phyloP scores from a whole-genome alignment of 768 basidiomycete genomes.

The Hypsizygus marmoreus region DNA sequence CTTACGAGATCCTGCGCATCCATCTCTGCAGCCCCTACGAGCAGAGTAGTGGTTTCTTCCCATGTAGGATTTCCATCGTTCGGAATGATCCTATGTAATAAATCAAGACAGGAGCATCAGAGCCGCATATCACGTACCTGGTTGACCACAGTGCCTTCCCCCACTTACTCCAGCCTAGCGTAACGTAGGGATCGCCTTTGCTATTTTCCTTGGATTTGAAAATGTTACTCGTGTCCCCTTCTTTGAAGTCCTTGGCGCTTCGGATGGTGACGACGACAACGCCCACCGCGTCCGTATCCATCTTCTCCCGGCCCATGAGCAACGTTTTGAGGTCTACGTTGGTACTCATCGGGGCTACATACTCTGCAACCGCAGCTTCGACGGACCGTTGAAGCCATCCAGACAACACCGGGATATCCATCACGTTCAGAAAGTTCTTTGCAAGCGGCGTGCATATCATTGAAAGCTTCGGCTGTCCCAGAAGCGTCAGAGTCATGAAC shows the following conservation, averaged over 20 bases:
- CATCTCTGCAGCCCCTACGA: conserved; percentile 65
- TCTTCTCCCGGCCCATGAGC: conserved; percentile 57
- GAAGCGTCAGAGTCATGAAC: conserved; percentile 56
- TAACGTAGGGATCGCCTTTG: conserved; percentile 57
- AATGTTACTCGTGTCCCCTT: conserved; percentile 37
- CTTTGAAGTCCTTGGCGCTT: conserved; percentile 52
- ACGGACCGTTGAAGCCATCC: conserved; percentile 70
- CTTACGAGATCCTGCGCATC: conserved; percentile 65
- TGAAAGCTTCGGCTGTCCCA: conserved; percentile 69
- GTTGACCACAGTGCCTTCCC: conserved; percentile 72
- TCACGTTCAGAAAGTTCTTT: conserved; percentile 68
- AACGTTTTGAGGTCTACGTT: conserved; percentile 69
- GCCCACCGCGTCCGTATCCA: conserved; percentile 68
- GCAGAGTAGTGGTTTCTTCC: conserved; percentile 66
- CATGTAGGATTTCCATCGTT: conserved; percentile 63
- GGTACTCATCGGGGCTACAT: conserved; percentile 73
- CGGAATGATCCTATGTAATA: conserved; percentile 53
- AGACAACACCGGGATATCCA: conserved; percentile 73
- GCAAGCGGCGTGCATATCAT: conserved; percentile 67
- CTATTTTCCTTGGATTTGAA: conserved; percentile 31
- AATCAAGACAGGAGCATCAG: neutral
- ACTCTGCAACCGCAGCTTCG: conserved; percentile 58
- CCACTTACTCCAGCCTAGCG: conserved; percentile 64
- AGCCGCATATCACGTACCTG: conserved; percentile 29
- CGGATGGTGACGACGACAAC: conserved; percentile 68